Base-by-base conservation (phyloP, 2,329 filamentous ascomycete species). In the Gliomastix tumulicola region DNA sequence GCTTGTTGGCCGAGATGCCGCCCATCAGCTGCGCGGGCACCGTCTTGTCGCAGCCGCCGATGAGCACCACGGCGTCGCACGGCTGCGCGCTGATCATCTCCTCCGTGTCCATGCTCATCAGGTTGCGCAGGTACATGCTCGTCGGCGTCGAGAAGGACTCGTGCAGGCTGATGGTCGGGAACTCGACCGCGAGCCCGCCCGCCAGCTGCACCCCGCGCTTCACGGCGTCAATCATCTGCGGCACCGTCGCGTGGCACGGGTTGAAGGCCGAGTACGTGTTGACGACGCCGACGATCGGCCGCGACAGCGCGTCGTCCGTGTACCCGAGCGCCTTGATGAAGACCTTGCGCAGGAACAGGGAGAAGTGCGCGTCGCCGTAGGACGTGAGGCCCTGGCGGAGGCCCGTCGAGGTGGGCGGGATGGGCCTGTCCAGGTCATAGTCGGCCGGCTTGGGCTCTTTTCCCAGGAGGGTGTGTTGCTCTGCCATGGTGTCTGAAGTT, bases 21-120 rank as follows among this genome's bases (percentile, higher is more conserved):
- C 82, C 83, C 83, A 88, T 87, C 2, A 87, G 54, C 49, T 87
- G 82, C 2, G 82, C 83, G 0, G 82, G 82, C 0, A 79, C 77
- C 0, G 82, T 87, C 57, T 87, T 87, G 50, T 87, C 82, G 46
- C 82, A 87, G 0, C 82, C 81, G 33, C 82, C 82, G 45, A 86
- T 79, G 44, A 82, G 65, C 12, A 84, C 69, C 9, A 76, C 75
- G 0, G 78, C 76, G 56, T 88, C 82, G 13, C 82, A 67, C 1
- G 82, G 82, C 55, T 87, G 82, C 1, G 81, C 82, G 30, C 65
- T 65, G 36, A 86, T 78, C 82, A 87, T 87, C 61, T 87, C 82
- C 54, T 87, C 83, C 0, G 83, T 87, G 50, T 87, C 83, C 79
- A 87, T 84, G 45, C 77, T 81, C 82, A 88, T 87, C 39, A 87